Conservation (phyloP, 306 rosid species). For the Begonia fuchsioides region DNA sequence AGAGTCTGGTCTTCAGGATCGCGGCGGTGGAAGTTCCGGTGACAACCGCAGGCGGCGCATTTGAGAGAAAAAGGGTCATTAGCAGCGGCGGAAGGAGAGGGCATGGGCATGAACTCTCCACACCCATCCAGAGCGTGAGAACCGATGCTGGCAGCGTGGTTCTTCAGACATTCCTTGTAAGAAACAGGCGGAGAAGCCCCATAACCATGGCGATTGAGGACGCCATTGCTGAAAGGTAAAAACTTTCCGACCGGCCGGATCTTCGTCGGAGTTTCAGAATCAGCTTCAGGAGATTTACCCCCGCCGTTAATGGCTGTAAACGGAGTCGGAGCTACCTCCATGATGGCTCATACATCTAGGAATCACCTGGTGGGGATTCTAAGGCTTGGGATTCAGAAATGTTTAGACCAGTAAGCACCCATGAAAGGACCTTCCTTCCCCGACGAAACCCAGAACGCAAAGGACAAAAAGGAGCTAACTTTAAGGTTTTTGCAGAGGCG, state of each 20-base stretch:
- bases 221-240: conserved; percentile 21
- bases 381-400: no score
- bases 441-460: no score
- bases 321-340: conserved; percentile 2
- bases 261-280: conserved; percentile 31
- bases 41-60: conserved; percentile 95
- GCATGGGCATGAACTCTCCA: conserved; percentile 86
- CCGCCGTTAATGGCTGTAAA: neutral
- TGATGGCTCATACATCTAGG: conserved; percentile 11
- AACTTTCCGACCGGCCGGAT: conserved; percentile 9
- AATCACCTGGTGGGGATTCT: neutral
- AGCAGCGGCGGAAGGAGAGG: conserved; percentile 26
- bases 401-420: no score
- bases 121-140: conserved; percentile 87
- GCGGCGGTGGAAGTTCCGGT: conserved; percentile 96
- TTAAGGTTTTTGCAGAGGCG: no score
- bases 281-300: conserved; percentile 8
- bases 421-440: no score
- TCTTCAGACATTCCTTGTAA: conserved; percentile 78
- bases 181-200: conserved; percentile 9
- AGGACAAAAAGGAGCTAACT: no score
- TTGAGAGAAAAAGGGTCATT: conserved; percentile 60
- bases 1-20: conserved; percentile 17
- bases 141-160: conserved; percentile 78
- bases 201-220: conserved; percentile 25